A percentile compares a stretch with the other conserved stretches of the same genome.
phyloP scores from a whole-genome alignment of 495 filamentous ascomycete genomes.

The Lineolata rhizophorae region DNA sequence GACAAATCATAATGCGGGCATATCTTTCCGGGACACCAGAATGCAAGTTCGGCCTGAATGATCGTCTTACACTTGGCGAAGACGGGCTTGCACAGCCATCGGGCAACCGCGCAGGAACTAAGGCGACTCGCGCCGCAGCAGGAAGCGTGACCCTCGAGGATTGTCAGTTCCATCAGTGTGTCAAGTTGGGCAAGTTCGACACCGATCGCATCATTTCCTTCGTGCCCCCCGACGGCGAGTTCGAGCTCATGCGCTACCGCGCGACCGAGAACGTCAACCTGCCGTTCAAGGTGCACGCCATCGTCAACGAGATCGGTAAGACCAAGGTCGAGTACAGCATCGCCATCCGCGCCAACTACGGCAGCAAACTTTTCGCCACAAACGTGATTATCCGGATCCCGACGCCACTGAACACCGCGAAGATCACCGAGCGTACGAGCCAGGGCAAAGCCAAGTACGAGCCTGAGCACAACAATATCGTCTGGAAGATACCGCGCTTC shows the following conservation, averaged over 20 bases:
- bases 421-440: slow-evolving; percentile 76
- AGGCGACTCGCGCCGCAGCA: slow-evolving; percentile 84
- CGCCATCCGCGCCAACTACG: slow-evolving; percentile 91
- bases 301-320: slow-evolving; percentile 91
- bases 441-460: slow-evolving; percentile 98
- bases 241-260: slow-evolving; percentile 97
- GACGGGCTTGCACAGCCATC: slow-evolving; percentile 42
- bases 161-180: slow-evolving; percentile 98
- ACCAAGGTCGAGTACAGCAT: slow-evolving; percentile 98
- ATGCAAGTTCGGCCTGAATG: slow-evolving; percentile 98
- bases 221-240: slow-evolving; percentile 92
- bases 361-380: slow-evolving; percentile 86
- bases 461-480: slow-evolving; percentile 90
- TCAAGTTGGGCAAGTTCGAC: slow-evolving; percentile 93
- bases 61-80: slow-evolving; percentile 75
- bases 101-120: slow-evolving; percentile 49
- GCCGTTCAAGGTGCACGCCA: slow-evolving; percentile 96
- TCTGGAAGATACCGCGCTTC: slow-evolving; percentile 97
- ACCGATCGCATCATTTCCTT: slow-evolving; percentile 95
- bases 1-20: slow-evolving; percentile 96
- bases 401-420: slow-evolving; percentile 88
- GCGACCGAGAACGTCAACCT: slow-evolving; percentile 99
- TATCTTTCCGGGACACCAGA: slow-evolving; percentile 93
- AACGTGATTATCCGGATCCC: slow-evolving; percentile 94
- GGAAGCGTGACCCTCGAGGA: slow-evolving; percentile 94